Percentiles rank a stretch among this genome's conserved stretches.
Evolutionary conservation across 2,329 filamentous ascomycete species (phyloP).

Genomic region (Fusarium metavorans): DNA sequence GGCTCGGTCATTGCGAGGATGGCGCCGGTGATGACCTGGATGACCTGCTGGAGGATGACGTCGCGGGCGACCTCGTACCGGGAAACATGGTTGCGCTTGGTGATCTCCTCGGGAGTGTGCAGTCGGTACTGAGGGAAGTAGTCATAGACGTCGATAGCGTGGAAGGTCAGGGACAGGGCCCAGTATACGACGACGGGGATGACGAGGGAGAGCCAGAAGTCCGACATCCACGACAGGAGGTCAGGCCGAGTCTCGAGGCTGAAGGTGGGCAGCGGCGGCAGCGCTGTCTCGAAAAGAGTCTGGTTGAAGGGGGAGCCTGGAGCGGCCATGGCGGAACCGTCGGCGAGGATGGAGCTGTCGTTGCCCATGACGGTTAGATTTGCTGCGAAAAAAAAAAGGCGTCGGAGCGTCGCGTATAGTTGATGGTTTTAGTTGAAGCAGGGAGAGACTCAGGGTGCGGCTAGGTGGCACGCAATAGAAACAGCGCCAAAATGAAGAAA

Average conservation of each 20-base stretch:
- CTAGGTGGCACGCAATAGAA: conserved; percentile 8
- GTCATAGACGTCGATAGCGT: conserved; percentile 86
- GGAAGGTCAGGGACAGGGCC: conserved; percentile 86
- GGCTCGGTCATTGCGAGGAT: conserved; percentile 79
- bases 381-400: conserved; percentile 9
- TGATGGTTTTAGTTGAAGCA: conserved; percentile 17
- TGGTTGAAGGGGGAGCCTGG: conserved; percentile 55
- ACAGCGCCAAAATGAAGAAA: conserved; percentile 13
- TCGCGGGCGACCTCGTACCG: conserved; percentile 89
- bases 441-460: not conserved
- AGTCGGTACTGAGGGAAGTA: conserved; percentile 91
- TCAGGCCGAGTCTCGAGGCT: conserved; percentile 76
- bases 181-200: conserved; percentile 90
- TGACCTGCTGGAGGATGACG: conserved; percentile 90
- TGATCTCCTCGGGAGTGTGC: conserved; percentile 92
- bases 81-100: conserved; percentile 87
- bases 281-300: conserved; percentile 65
- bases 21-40: conserved; percentile 82
- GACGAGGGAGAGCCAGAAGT: conserved; percentile 82
- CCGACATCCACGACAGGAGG: conserved; percentile 81
- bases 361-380: conserved; percentile 54
- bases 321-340: conserved; percentile 54
- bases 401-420: conserved; percentile 26
- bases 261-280: conserved; percentile 90
- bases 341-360: conserved; percentile 46